Evolutionary conservation across 805 yeast genomes (phyloP), one percentile per base, ranked within the genome.

Genomic region (Wickerhamiella azyma): DNA sequence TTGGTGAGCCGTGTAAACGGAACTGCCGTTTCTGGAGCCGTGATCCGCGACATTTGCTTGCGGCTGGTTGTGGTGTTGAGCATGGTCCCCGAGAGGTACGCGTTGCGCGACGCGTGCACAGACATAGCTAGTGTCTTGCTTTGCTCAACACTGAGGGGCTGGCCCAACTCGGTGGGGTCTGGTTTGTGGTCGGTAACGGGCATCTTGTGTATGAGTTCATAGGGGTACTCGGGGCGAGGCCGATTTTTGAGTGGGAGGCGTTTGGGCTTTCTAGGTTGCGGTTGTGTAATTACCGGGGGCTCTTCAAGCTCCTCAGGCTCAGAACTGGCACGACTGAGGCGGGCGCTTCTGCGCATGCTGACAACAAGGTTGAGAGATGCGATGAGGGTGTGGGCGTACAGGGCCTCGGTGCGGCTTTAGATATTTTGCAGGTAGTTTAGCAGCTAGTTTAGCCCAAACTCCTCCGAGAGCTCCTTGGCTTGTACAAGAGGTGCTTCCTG

Each of bases 1-100:
- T 85, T 86, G 49, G 85, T 80, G 95, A 88, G 86, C 47, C 78
- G 78, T 52, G 89, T 96, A 55, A 94, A 67, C 4, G 83, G 80
- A 57, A 74, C 76, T n/a, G 59, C 63, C 55, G 65, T 71, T 37
- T 64, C 62, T 47, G 68, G 70, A 50, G 68, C 59, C 50, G 59
- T 69, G 59, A 66, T 75, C 46, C 69, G 71, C 51, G 78, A 72
- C 46, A 77, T 62, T 48, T 77, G 72, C 45, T 79, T 81, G 50
- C 81, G 76, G 7, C 80, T 70, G 95, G 96, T 89, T 55, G 78
- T 85, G 40, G 81, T 68, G 49, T 75, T 76, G 56, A 89, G 86
- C 71, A 85, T 75, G 30, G 72, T 71, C 3, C 80, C 69, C 62
- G 78, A 57, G 50, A 79, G 59, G 83, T 84, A 74, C 37, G 77